Evolutionary conservation across 2,329 filamentous ascomycete genomes (phyloP).

Genomic region (Trichoderma sp.): DNA sequence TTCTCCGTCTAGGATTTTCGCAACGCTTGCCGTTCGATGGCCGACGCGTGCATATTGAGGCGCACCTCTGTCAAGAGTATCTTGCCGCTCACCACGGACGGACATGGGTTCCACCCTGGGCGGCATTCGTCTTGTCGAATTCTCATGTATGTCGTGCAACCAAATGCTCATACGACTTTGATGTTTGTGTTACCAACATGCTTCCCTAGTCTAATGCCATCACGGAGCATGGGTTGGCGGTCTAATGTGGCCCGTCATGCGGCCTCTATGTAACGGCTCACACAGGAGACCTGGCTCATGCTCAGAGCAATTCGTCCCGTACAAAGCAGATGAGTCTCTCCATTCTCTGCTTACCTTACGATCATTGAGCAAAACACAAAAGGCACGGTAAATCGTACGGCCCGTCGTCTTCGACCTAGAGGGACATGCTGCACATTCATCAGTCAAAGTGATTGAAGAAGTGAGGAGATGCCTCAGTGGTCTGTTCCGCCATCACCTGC

Average conservation of each 20-base stretch:
- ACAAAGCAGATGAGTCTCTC: background rate
- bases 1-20: background rate
- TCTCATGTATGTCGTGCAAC: constrained; percentile 7
- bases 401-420: background rate
- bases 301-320: background rate
- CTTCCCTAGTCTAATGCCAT: background rate
- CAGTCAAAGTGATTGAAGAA: background rate
- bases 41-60: constrained; percentile 2
- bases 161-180: constrained; percentile 14
- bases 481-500: background rate
- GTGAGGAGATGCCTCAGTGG: background rate
- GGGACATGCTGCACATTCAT: background rate
- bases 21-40: background rate
- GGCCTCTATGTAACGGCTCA: background rate
- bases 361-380: background rate
- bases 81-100: background rate
- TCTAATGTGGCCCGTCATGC: background rate
- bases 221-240: background rate
- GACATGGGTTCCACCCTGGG: background rate
- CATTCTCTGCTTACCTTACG: background rate
- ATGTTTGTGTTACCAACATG: constrained; percentile 9
- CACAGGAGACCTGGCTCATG: background rate
- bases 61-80: background rate
- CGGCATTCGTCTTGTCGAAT: background rate
- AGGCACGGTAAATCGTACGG: background rate